A percentile compares a stretch with the other conserved stretches of the same genome.
phyloP scores from a whole-genome alignment of 768 basidiomycete species.

The Mycena chlorophos region DNA sequence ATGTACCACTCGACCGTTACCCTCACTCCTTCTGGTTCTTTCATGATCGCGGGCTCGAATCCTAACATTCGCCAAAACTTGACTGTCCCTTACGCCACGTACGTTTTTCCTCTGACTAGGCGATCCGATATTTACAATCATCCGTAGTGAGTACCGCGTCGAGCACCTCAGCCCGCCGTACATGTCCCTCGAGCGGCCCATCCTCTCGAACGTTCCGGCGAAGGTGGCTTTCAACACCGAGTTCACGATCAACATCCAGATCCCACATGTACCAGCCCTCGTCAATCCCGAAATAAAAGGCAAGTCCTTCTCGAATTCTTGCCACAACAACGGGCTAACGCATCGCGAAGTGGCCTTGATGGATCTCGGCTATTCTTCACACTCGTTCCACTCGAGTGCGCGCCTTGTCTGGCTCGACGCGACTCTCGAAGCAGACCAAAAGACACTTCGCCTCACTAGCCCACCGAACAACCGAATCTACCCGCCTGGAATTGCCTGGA shows the following conservation, averaged over 20 bases:
- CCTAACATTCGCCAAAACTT: conserved; percentile 38
- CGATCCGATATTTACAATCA: background rate
- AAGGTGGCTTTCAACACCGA: conserved; percentile 23
- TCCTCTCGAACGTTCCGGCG: conserved; percentile 20
- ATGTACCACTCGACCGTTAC: conserved; percentile 61
- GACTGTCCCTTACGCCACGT: background rate
- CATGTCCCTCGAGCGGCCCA: conserved; percentile 22
- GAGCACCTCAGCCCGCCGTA: conserved; percentile 32
- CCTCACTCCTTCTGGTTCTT: conserved; percentile 38
- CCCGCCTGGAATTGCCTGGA: conserved; percentile 28
- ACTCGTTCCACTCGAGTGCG: conserved; percentile 34
- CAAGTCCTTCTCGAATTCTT: background rate
- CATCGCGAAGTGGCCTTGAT: conserved; percentile 28
- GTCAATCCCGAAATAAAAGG: conserved; percentile 17
- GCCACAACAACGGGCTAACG: background rate
- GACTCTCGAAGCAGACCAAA: conserved; percentile 26
- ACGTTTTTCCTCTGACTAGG: background rate
- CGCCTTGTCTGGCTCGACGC: conserved; percentile 33
- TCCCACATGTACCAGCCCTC: conserved; percentile 23
- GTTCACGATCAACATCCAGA: conserved; percentile 21
- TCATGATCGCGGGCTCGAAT: conserved; percentile 59
- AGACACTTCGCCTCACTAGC: conserved; percentile 31
- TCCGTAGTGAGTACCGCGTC: conserved; percentile 23
- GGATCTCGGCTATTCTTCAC: conserved; percentile 32
- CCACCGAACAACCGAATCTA: conserved; percentile 34